Evolutionary conservation across 2,329 filamentous ascomycete species (phyloP), one percentile per base, ranked within the genome.

Genomic region (Mariannaea elegans): DNA sequence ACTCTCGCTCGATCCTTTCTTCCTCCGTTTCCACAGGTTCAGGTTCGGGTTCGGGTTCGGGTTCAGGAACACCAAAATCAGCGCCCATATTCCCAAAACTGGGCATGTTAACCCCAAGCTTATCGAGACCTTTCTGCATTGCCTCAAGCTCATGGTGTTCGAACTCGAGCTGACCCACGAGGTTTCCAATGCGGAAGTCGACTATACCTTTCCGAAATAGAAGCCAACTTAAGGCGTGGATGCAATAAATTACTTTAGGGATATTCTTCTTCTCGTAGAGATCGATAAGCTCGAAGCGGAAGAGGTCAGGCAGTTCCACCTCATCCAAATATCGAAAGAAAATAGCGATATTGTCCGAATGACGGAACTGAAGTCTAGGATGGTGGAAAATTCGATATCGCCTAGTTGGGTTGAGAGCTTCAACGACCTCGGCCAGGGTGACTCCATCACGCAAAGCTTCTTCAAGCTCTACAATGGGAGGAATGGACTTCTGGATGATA

Each of bases 181-280:
- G 83, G 71, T 99, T 99, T 14, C 94, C 95, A 71, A 99, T 99
- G 8, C 94, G 89, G 76, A 99, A 98, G 72, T 94, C 90, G 36
- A 98, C 91, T 63, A 98, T 93, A 1, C 95, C 94, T 75, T 97
- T 95, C 47, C 95, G 90, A 77, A 92, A 97, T 10, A 99, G 83
- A n/a, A 99, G 84, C 93, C 94, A 99, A 74, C 94, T 98, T 16
- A 99, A 82, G 0, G 95, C 95, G 72, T 99, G 95, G 51, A 99
- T 95, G 74, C 95, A 99, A 79, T 99, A 97, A 63, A 99, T 99
- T 73, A 98, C 96, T 76, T 98, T 99, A 4, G 95, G 95, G 1
- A 98, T 96, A 71, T 99, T 99, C 79, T 99, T 99, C 82, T 98
- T 99, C 78, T 99, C 96, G 80, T 99, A 99, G 12, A 99, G 80